Conservation (phyloP, 176 grass and related monocot genomes). For the Dactylis glomerata region DNA sequence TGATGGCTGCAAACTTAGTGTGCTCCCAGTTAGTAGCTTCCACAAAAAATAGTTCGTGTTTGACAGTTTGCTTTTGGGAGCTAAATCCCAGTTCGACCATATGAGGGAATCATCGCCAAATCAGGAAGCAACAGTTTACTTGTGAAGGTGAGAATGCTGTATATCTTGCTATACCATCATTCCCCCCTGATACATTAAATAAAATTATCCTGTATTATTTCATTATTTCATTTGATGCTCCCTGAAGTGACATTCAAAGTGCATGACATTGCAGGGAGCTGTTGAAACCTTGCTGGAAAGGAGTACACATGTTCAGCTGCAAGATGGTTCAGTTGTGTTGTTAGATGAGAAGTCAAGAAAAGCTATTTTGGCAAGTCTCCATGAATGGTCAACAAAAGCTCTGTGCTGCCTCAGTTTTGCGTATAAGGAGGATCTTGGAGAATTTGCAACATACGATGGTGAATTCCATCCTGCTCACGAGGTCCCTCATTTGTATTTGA, state of each 20-base stretch:
- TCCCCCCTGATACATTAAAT: neutral
- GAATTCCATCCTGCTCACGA: slow-evolving; percentile 95
- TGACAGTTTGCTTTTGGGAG: no score
- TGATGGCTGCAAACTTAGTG: no score
- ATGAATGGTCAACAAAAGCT: slow-evolving; percentile 82
- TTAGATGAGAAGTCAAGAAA: slow-evolving; percentile 72
- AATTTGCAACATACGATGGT: slow-evolving; percentile 86
- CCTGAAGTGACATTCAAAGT: neutral
- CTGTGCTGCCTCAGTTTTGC: slow-evolving; percentile 98
- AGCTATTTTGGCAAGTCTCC: slow-evolving; percentile 59
- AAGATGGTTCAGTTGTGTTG: slow-evolving; percentile 64
- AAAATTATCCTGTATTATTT: neutral
- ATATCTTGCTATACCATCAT: neutral
- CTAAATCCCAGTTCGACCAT: slow-evolving; percentile 88
- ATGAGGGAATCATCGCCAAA: slow-evolving; percentile 69
- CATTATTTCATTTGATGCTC: neutral
- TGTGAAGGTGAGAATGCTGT: slow-evolving; percentile 56
- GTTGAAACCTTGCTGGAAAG: slow-evolving; percentile 92
- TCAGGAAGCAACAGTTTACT: slow-evolving; percentile 74
- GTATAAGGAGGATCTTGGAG: slow-evolving; percentile 75
- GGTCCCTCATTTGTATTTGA: no score
- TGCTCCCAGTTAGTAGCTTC: no score
- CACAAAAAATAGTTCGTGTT: no score
- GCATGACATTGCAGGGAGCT: slow-evolving; percentile 64
- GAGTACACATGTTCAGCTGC: slow-evolving; percentile 74